Evolutionary conservation across 495 filamentous ascomycete genomes (phyloP).

Genomic region (Trichoderma virens): DNA sequence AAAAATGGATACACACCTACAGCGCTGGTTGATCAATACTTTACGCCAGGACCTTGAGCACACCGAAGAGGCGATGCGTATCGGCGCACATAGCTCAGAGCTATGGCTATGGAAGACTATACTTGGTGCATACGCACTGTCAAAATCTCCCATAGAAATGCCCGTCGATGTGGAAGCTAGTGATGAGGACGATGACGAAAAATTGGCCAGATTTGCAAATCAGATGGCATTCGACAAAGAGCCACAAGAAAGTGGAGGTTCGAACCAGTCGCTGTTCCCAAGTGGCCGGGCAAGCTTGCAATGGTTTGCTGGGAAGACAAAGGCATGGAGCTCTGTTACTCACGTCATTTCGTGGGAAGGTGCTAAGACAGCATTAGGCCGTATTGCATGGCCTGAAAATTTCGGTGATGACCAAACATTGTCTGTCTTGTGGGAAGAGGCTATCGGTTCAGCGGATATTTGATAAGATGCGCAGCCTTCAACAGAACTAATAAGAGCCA

Average conservation of each 20-base stretch:
- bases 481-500: too few species aligned
- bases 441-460: neutral
- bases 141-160: neutral
- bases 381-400: neutral
- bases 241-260: neutral
- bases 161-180: neutral
- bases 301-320: neutral
- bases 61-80: conserved; percentile 20
- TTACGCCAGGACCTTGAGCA: conserved; percentile 14
- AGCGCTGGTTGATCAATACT: conserved; percentile 14
- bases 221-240: neutral
- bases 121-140: conserved; percentile 13
- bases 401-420: neutral
- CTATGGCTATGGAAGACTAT: conserved; percentile 19
- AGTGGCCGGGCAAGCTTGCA: neutral
- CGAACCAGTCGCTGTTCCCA: neutral
- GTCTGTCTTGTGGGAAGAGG: neutral
- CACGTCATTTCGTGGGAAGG: neutral
- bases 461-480: too few species aligned
- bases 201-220: neutral
- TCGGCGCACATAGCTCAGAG: conserved; percentile 18
- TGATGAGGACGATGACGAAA: neutral
- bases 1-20: neutral
- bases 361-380: neutral
- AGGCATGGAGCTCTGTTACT: neutral